phyloP scores from a whole-genome alignment of 2,329 filamentous ascomycete genomes.

The Colletotrichum chlorophyti region DNA sequence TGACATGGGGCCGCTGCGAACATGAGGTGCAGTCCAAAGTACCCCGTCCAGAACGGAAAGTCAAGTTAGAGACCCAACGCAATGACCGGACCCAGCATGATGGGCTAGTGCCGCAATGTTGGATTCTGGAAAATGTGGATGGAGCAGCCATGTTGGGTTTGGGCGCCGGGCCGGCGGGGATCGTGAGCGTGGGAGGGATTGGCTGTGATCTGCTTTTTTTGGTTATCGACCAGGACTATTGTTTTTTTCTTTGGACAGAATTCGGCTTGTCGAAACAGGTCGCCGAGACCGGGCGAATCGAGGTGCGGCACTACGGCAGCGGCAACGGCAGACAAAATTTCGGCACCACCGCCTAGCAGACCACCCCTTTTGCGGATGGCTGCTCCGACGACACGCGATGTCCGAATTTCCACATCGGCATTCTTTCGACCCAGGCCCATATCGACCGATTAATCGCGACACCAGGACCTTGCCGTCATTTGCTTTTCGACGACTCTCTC shows the following conservation, averaged over 20 bases:
- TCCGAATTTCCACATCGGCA: conserved; percentile 26
- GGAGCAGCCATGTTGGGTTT: conserved; percentile 24
- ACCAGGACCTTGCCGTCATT: too few species aligned
- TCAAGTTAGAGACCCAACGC: conserved; percentile 1
- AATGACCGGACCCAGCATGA: too few species aligned
- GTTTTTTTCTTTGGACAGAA: too few species aligned
- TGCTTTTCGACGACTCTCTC: not conserved
- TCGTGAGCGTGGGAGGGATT: conserved; percentile 8
- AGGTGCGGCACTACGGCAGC: too few species aligned
- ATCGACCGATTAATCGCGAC: conserved; percentile 12
- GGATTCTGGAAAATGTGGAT: conserved; percentile 29
- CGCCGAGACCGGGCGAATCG: conserved; percentile 24
- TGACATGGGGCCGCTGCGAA: conserved; percentile 25
- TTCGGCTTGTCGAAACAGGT: conserved; percentile 3
- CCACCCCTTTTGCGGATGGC: conserved; percentile 7
- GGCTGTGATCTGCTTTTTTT: not conserved
- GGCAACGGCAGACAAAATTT: conserved; percentile 11
- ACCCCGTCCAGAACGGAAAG: conserved; percentile 16
- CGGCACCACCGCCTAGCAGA: conserved; percentile 12
- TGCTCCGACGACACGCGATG: conserved; percentile 17
- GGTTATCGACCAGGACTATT: conserved; percentile 19
- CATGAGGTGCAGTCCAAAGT: conserved; percentile 20
- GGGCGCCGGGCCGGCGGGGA: conserved; percentile 25
- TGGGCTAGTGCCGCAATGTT: conserved; percentile 27
- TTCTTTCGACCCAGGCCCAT: conserved; percentile 15